Conservation (phyloP, 768 basidiomycete species). For the Lyophyllum decastes region DNA sequence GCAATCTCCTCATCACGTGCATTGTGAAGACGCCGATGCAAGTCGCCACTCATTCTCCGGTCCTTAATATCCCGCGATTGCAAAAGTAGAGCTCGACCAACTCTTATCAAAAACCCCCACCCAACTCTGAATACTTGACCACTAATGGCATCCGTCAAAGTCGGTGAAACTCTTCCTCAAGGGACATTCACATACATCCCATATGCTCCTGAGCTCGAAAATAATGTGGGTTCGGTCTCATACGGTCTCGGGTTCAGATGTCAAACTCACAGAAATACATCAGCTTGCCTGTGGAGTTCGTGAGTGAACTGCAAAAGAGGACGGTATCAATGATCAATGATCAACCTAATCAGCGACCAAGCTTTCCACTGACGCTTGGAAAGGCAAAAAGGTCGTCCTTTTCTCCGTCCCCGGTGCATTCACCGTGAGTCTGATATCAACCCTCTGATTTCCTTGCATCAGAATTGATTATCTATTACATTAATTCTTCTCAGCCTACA, state of each 20-base stretch:
- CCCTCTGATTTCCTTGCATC: not conserved
- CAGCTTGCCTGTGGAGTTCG: conserved; percentile 67
- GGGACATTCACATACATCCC: conserved; percentile 54
- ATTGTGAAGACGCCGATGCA: not conserved
- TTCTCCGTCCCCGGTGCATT: conserved; percentile 82
- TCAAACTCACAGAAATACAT: conserved; percentile 3
- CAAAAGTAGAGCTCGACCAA: not conserved
- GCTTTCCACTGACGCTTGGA: conserved; percentile 65
- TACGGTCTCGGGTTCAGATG: not conserved
- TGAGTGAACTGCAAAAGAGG: conserved; percentile 33
- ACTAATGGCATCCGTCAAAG: conserved; percentile 33
- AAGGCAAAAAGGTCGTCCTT: conserved; percentile 80
- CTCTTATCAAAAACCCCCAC: not conserved
- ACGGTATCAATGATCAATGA: conserved; percentile 1
- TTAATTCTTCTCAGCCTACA: conserved; percentile 50
- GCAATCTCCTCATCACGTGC: conserved; percentile 1
- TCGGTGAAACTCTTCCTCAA: conserved; percentile 40
- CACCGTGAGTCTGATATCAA: conserved; percentile 50
- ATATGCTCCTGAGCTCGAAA: conserved; percentile 62
- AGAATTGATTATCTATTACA: not conserved
- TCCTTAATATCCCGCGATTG: not conserved
- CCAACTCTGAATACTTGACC: not conserved
- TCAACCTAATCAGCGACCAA: conserved; percentile 42
- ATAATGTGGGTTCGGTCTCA: conserved; percentile 42
- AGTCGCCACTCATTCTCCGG: not conserved